These are phyloP conservation scores for Hypoxylon sp. DNA, from an alignment of 2,329 filamentous ascomycete species.

Conservation along the genomic window DNA sequence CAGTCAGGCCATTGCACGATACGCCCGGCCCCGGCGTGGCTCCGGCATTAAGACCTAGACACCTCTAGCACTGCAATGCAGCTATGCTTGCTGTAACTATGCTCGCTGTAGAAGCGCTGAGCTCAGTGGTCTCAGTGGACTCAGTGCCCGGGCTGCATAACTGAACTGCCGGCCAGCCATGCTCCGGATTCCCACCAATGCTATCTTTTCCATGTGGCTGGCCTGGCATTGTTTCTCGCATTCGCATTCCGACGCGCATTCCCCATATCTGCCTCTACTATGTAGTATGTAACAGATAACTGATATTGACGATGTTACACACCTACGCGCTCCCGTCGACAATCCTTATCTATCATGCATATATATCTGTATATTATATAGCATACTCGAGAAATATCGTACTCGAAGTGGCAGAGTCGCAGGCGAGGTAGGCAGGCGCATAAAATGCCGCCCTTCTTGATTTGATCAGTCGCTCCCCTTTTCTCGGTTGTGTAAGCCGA, in stretches of 20 bases:
- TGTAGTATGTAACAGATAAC: neutral
- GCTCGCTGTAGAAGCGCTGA: too few relatives aligned
- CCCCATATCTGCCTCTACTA: too few relatives aligned
- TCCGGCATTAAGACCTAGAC: too few relatives aligned
- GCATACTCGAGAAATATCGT: too few relatives aligned
- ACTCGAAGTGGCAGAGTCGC: too few relatives aligned
- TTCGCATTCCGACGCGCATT: constrained; percentile 13
- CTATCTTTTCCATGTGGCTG: neutral
- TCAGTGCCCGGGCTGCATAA: constrained; percentile 9
- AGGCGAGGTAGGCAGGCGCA: too few relatives aligned
- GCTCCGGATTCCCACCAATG: constrained; percentile 1
- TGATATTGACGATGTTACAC: constrained; percentile 5
- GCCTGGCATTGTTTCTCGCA: constrained; percentile 17
- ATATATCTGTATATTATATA: neutral
- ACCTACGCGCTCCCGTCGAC: constrained; percentile 2
- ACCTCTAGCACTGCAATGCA: too few relatives aligned
- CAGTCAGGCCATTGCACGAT: too few relatives aligned
- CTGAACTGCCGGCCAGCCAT: constrained; percentile 26
- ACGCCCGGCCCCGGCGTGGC: too few relatives aligned
- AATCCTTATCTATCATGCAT: constrained; percentile 4
- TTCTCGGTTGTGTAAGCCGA: constrained; percentile 9
- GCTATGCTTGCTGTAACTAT: too few relatives aligned
- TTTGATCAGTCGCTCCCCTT: constrained; percentile 1
- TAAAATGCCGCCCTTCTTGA: too few relatives aligned
- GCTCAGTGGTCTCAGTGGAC: neutral